These are phyloP conservation scores for Sporothrix protearum DNA, from an alignment of 2,329 filamentous ascomycete genomes.

Conservation along the genomic window DNA sequence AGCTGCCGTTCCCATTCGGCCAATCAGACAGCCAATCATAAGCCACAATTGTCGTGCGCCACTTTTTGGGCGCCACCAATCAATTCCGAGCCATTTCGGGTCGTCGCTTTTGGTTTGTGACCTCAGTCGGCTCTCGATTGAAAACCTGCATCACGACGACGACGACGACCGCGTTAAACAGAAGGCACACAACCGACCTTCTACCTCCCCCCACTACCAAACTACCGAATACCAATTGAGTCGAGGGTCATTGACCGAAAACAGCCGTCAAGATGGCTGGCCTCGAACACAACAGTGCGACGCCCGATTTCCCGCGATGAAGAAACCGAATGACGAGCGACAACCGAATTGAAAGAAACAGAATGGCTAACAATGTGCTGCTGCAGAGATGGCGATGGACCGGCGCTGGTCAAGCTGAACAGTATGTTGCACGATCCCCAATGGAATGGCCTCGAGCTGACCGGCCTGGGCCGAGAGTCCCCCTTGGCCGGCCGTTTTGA, in stretches of 20 bases:
- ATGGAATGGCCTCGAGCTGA: background rate
- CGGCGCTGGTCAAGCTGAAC: slow-evolving; percentile 45
- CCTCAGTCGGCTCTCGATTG: background rate
- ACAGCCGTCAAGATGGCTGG: slow-evolving; percentile 41
- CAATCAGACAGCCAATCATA: slow-evolving; percentile 11
- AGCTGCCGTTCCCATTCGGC: background rate
- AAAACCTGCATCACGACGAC: slow-evolving; percentile 7
- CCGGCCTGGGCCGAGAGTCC: background rate
- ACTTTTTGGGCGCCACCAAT: slow-evolving; percentile 25
- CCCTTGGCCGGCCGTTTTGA: background rate
- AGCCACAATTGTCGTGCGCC: background rate
- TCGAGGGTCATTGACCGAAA: slow-evolving; percentile 20
- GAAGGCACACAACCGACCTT: background rate
- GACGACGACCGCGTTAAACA: background rate
- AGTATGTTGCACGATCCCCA: slow-evolving; percentile 36
- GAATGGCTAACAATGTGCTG: slow-evolving; percentile 14
- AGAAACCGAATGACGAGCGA: background rate
- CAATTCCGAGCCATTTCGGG: slow-evolving; percentile 27
- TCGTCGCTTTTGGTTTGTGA: too few species aligned
- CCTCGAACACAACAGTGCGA: slow-evolving; percentile 44
- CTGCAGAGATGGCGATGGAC: slow-evolving; percentile 46
- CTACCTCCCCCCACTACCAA: background rate
- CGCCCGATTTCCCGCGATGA: background rate
- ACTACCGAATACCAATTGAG: background rate
- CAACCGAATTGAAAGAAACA: background rate